These are phyloP conservation scores for Lactifluus subvellereus DNA, from an alignment of 768 basidiomycete species.

Conservation along the genomic window DNA sequence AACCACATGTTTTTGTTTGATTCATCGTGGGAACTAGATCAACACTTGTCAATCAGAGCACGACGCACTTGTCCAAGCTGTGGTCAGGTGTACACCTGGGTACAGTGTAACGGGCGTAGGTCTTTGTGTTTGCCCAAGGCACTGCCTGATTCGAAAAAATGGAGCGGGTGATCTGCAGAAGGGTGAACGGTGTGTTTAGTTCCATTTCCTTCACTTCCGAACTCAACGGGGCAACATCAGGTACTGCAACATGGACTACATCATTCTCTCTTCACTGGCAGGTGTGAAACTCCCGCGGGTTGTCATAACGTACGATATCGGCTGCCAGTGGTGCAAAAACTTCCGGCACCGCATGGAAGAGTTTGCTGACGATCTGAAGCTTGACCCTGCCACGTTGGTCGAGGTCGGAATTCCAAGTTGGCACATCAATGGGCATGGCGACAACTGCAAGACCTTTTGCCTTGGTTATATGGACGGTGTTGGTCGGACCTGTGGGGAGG, in stretches of 20 bases:
- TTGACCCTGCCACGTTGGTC: background rate
- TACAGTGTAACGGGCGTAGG: background rate
- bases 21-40: conserved; percentile 1
- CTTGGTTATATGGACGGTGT: conserved; percentile 14
- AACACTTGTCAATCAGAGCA: conserved; percentile 3
- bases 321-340: conserved; percentile 6
- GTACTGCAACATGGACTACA: background rate
- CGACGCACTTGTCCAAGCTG: background rate
- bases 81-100: background rate
- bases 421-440: conserved; percentile 23
- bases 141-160: background rate
- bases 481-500: conserved; percentile 25
- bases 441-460: conserved; percentile 22
- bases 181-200: conserved; percentile 1
- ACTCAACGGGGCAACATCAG: background rate
- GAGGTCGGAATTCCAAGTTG: conserved; percentile 6
- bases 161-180: background rate
- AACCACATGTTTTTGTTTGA: background rate
- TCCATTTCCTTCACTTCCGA: background rate
- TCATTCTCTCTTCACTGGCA: background rate
- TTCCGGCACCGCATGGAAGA: background rate
- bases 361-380: background rate
- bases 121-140: background rate
- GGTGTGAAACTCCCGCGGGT: background rate
- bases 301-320: conserved; percentile 6